Percentiles rank a stretch among this genome's conserved stretches.
Conservation (phyloP, 305 asterid species). For the Solanum hybrid region DNA sequence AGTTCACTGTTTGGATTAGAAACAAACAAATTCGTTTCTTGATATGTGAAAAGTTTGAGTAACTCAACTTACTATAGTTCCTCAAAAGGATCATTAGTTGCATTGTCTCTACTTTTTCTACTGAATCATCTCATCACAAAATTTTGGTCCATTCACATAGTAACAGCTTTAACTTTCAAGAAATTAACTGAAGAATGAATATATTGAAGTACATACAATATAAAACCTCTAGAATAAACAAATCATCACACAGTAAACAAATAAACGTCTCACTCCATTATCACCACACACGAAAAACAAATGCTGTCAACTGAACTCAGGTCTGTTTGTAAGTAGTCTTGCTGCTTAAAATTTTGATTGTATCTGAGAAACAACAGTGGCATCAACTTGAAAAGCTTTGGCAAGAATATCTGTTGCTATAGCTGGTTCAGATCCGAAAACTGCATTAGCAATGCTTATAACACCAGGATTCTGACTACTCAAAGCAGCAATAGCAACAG, state of each 20-base stretch:
- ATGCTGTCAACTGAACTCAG: neutral
- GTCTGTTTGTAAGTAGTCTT: neutral
- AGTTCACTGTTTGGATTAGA: neutral
- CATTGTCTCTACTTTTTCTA: neutral
- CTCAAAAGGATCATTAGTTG: neutral
- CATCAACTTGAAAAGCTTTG: constrained; percentile 1
- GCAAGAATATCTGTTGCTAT: neutral
- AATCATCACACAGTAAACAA: neutral
- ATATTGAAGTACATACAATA: neutral
- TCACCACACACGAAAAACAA: neutral
- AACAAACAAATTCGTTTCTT: neutral
- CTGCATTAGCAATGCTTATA: neutral
- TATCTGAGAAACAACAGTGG: neutral
- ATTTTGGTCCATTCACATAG: neutral
- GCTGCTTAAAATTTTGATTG: neutral
- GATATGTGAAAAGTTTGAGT: neutral
- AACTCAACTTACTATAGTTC: neutral
- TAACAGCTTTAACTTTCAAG: neutral
- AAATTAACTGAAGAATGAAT: neutral
- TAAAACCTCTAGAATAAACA: neutral
- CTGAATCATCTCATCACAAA: neutral
- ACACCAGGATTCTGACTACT: constrained; percentile 13
- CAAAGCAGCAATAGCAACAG: constrained; percentile 4
- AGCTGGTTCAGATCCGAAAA: neutral
- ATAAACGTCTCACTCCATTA: neutral